These are phyloP conservation scores for Boletus vinaceobasis DNA, from an alignment of 768 basidiomycete genomes.

Conservation along the genomic window DNA sequence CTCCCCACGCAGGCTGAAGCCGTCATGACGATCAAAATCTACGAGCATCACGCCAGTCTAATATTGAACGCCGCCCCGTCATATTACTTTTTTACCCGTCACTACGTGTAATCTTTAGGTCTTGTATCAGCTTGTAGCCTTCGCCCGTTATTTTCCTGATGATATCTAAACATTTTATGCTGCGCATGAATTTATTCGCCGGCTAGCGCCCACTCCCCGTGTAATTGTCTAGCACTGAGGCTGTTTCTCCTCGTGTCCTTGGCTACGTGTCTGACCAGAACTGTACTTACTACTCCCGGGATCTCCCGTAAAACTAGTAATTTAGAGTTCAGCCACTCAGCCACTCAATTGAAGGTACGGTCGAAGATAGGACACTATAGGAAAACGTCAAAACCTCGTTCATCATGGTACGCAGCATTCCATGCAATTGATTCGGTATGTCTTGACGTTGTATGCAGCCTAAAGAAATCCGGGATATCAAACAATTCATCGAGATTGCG, in stretches of 20 bases:
- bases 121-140: conserved; percentile 22
- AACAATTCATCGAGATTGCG: conserved; percentile 96
- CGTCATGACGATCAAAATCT: conserved; percentile 11
- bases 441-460: conserved; percentile 51
- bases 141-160: not conserved
- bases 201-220: too few relatives aligned
- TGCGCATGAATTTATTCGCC: too few relatives aligned
- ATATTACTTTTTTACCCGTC: not conserved
- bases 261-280: too few relatives aligned
- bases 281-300: conserved; percentile 6
- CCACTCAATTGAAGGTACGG: not conserved
- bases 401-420: conserved; percentile 26
- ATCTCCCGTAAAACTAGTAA: conserved; percentile 26
- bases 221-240: too few relatives aligned
- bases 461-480: conserved; percentile 97
- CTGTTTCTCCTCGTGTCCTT: too few relatives aligned
- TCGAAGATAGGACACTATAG: not conserved
- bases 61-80: not conserved
- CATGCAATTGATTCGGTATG: not conserved
- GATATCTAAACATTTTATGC: not conserved
- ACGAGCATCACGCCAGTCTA: not conserved
- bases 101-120: conserved; percentile 16
- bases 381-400: conserved; percentile 12
- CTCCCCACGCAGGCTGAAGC: conserved; percentile 28
- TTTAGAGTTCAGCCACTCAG: conserved; percentile 34